Conservation (phyloP, 305 asterid genomes). For the Rubia balearica region DNA sequence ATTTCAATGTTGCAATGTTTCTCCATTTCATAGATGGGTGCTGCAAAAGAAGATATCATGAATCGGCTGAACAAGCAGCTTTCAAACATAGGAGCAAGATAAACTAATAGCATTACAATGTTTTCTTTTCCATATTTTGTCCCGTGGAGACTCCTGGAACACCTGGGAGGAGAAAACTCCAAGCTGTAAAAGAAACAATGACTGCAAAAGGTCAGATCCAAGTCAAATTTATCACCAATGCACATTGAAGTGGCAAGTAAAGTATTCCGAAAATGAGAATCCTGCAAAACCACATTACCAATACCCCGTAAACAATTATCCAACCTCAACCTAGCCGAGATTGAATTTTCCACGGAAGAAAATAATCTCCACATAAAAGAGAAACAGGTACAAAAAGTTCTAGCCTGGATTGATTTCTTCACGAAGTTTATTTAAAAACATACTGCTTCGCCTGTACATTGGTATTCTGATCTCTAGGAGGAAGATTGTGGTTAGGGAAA, state of each 20-base stretch:
- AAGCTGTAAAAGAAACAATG: conserved; percentile 51
- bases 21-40: conserved; percentile 93
- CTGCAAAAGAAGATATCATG: conserved; percentile 41
- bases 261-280: background rate
- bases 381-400: conserved; percentile 1
- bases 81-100: conserved; percentile 16
- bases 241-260: background rate
- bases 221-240: conserved; percentile 2
- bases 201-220: conserved; percentile 9
- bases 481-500: background rate
- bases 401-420: background rate
- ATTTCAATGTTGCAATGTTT: conserved; percentile 96
- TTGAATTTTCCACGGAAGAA: background rate
- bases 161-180: conserved; percentile 99
- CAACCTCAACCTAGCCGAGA: background rate
- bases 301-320: background rate
- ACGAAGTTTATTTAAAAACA: background rate
- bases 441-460: background rate
- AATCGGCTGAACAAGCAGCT: conserved; percentile 24
- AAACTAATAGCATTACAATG: conserved; percentile 45
- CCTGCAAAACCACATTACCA: background rate
- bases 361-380: background rate
- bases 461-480: background rate
- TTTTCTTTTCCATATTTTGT: conserved; percentile 84
- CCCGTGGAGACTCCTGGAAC: conserved; percentile 97